phyloP scores from a whole-genome alignment of 129 eudicot genomes.

The Pittosporum tobira region DNA sequence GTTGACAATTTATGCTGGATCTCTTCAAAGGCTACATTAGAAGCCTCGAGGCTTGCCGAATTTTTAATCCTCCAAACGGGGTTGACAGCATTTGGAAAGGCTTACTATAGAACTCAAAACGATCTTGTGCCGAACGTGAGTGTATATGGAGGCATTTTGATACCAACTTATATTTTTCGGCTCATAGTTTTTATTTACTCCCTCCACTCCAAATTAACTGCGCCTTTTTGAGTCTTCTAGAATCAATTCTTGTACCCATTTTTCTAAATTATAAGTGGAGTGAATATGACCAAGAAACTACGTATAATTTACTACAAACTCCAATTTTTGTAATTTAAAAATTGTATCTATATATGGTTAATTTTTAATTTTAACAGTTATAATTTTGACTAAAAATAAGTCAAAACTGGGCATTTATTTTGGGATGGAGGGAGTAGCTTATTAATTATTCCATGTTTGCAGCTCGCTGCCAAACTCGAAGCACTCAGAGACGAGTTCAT shows the following conservation, averaged over 20 bases:
- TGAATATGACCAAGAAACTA: too few relatives aligned
- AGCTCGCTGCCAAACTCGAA: slow-evolving; percentile 87
- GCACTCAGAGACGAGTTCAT: slow-evolving; percentile 93
- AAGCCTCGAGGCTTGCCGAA: slow-evolving; percentile 73
- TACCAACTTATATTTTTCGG: slow-evolving; percentile 1
- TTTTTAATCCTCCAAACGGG: slow-evolving; percentile 74
- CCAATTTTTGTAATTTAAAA: too few relatives aligned
- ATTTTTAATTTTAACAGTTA: too few relatives aligned
- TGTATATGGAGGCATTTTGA: neutral
- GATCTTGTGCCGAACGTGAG: slow-evolving; percentile 90
- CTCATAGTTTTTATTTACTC: neutral
- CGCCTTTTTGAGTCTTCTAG: too few relatives aligned
- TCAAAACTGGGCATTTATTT: too few relatives aligned
- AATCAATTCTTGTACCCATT: too few relatives aligned
- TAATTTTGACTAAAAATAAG: too few relatives aligned
- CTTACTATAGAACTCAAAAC: slow-evolving; percentile 48
- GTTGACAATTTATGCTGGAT: slow-evolving; percentile 89
- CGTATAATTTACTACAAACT: too few relatives aligned
- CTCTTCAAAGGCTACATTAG: slow-evolving; percentile 66
- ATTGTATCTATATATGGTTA: too few relatives aligned
- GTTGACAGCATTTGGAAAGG: slow-evolving; percentile 88
- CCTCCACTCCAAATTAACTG: too few relatives aligned
- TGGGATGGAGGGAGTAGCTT: too few relatives aligned
- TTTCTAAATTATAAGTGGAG: too few relatives aligned
- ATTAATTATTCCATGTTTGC: slow-evolving; percentile 1